Base-by-base conservation (phyloP, 2,329 filamentous ascomycete genomes). In the Stylonectria norvegica region DNA sequence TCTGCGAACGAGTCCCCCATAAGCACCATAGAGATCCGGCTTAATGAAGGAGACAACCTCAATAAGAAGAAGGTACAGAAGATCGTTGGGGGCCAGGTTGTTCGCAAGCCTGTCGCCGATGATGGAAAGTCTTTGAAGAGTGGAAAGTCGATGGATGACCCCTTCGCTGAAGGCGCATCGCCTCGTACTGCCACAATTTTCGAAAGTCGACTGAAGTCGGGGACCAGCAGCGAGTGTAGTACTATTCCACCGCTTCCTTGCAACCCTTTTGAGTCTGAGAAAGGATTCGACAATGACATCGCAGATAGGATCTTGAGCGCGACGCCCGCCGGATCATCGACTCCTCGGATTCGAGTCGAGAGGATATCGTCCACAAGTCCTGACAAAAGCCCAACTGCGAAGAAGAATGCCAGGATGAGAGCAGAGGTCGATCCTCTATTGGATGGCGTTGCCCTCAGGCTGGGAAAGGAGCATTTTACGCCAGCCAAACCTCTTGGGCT, bases 251-350 rank as follows among this genome's bases (percentile, higher is more conserved):
- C 40, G 14, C 27, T 47, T 14, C 32, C 44, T 3, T 22, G 29
- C 18, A 51, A 50, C 20, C 60, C 59, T 43, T 68, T 71, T 45
- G 58, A 62, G n/a, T 46, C 58, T 5, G 69, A 71, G 48, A 47
- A 49, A 22, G 61, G 55, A 33, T 68, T 70, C 39, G 62, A 67
- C 29, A 51, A 53, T 38, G 53, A 68, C 38, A 61, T 70, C 43
- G 58, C 65, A 30, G 58, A 64, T 54, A 64, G 67, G 11, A 57
- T 69, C 42, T 57, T 70, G 47, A 58, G 49, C 19, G 58, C 52
- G 22, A 53, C 50, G 15, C 67, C 67, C 5, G 50, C 62, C 20
- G 66, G 60, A 33, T 64, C 56, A 34, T 70, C 67, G 2, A 70
- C 67, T 2, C 67, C 67, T 22, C 63, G 61, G 30, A 49, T 55